phyloP scores from a whole-genome alignment of 2,329 filamentous ascomycete species.

The Verticillium dahliae region DNA sequence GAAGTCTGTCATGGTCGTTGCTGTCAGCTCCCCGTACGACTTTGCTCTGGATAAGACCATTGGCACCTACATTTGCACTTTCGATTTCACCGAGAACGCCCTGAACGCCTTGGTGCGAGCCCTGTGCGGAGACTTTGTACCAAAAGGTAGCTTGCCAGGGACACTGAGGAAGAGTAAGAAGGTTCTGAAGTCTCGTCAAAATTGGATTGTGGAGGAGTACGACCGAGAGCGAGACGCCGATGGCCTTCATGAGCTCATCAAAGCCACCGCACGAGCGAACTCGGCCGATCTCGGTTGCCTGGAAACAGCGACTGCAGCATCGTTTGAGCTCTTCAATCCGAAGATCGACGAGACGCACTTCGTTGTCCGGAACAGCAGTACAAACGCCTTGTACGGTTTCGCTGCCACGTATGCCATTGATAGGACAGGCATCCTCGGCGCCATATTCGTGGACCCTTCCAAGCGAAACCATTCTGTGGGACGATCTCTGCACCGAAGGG shows the following conservation, averaged over 20 bases:
- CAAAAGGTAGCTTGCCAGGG: conserved; percentile 56
- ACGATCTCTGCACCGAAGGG: conserved; percentile 79
- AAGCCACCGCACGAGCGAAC: conserved; percentile 60
- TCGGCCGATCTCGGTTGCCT: conserved; percentile 64
- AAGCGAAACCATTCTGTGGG: conserved; percentile 87
- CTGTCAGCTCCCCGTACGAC: conserved; percentile 93
- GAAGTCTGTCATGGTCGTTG: conserved; percentile 84
- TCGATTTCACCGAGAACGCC: conserved; percentile 91
- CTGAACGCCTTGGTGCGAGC: conserved; percentile 78
- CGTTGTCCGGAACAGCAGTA: conserved; percentile 90
- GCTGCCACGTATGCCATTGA: conserved; percentile 80
- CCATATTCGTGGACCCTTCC: conserved; percentile 82
- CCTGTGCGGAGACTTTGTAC: conserved; percentile 67
- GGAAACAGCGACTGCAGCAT: conserved; percentile 60
- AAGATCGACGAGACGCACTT: conserved; percentile 78
- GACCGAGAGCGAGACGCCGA: conserved; percentile 69
- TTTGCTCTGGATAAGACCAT: conserved; percentile 90
- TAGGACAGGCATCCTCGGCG: conserved; percentile 67
- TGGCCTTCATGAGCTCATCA: conserved; percentile 70
- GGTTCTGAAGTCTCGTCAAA: conserved; percentile 79
- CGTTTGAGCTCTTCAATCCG: conserved; percentile 67
- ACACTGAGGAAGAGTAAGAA: conserved; percentile 85
- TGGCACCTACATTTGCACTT: conserved; percentile 89
- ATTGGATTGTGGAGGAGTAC: conserved; percentile 91
- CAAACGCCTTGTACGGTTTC: conserved; percentile 84